Conservation (phyloP, 371 early-diverging fungal genomes). For the Haplosporangium sp. region DNA sequence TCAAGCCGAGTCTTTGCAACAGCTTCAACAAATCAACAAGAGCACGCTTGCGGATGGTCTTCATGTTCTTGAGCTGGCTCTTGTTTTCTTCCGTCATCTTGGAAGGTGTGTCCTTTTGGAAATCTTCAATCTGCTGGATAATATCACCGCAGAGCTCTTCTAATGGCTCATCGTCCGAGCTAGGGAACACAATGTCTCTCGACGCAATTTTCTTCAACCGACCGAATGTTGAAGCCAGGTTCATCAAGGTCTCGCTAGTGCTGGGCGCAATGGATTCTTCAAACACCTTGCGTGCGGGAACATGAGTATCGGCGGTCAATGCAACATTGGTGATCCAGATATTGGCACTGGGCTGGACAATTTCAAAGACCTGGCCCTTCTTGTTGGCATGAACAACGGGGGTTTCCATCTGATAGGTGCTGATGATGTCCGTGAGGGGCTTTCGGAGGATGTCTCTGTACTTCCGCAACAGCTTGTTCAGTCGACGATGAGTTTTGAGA, state of each 20-base stretch:
- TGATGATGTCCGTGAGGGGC: slow-evolving; percentile 83
- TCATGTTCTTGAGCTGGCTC: slow-evolving; percentile 77
- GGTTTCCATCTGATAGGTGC: slow-evolving; percentile 66
- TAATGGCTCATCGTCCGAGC: slow-evolving; percentile 37
- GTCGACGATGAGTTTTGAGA: slow-evolving; percentile 87
- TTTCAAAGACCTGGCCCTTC: slow-evolving; percentile 40
- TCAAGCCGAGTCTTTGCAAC: slow-evolving; percentile 84
- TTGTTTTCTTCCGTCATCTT: slow-evolving; percentile 75
- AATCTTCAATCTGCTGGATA: slow-evolving; percentile 55
- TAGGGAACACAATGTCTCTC: slow-evolving; percentile 35
- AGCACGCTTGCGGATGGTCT: slow-evolving; percentile 87
- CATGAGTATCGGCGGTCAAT: slow-evolving; percentile 19
- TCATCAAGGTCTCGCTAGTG: slow-evolving; percentile 43
- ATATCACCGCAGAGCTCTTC: slow-evolving; percentile 54
- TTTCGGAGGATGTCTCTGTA: slow-evolving; percentile 81
- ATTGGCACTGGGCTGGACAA: slow-evolving; percentile 31
- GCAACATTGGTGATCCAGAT: slow-evolving; percentile 48
- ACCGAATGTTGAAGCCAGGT: slow-evolving; percentile 47
- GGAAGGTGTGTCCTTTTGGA: slow-evolving; percentile 69
- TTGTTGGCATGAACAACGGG: slow-evolving; percentile 44
- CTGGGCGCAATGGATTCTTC: slow-evolving; percentile 31
- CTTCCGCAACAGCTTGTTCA: slow-evolving; percentile 90
- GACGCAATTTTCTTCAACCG: slow-evolving; percentile 42
- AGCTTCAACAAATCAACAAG: slow-evolving; percentile 88
- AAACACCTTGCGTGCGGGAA: slow-evolving; percentile 18